Evolutionary conservation across 1,139 yeast species (phyloP).

Genomic region (Meyerozyma guilliermondii): DNA sequence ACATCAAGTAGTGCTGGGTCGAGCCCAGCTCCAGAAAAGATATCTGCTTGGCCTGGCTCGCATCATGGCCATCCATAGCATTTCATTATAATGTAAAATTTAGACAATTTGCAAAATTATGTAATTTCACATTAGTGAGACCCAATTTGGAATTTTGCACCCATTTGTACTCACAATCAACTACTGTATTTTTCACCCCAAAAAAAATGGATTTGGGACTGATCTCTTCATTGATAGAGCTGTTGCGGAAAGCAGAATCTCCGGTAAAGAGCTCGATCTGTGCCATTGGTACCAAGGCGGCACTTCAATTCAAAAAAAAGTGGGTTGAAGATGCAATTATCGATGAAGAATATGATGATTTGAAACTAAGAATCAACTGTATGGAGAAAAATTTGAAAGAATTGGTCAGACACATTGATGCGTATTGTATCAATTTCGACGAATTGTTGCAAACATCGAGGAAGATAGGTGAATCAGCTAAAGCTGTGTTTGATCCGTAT

Average conservation of each 20-base stretch:
- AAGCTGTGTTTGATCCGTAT: constrained; percentile 25
- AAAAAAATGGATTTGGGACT: neutral
- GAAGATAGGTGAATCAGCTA: constrained; percentile 14
- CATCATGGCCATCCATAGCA: constrained; percentile 58
- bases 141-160: neutral
- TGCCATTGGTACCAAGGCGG: neutral
- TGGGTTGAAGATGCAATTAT: constrained; percentile 4
- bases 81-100: constrained; percentile 1
- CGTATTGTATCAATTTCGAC: constrained; percentile 9
- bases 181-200: neutral
- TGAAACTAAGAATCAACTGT: constrained; percentile 15
- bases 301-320: neutral
- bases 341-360: constrained; percentile 36
- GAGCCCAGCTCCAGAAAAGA: constrained; percentile 34
- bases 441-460: constrained; percentile 14
- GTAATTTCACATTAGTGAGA: neutral
- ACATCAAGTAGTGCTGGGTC: constrained; percentile 20
- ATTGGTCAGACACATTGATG: constrained; percentile 16
- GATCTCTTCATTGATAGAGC: neutral
- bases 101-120: neutral
- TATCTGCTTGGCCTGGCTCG: constrained; percentile 67
- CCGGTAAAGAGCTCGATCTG: neutral
- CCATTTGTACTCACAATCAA: neutral
- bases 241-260: neutral
- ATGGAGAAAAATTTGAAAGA: constrained; percentile 14